Base-by-base conservation (phyloP, 805 yeast genomes). In the Tetrapisispora fleetii region DNA sequence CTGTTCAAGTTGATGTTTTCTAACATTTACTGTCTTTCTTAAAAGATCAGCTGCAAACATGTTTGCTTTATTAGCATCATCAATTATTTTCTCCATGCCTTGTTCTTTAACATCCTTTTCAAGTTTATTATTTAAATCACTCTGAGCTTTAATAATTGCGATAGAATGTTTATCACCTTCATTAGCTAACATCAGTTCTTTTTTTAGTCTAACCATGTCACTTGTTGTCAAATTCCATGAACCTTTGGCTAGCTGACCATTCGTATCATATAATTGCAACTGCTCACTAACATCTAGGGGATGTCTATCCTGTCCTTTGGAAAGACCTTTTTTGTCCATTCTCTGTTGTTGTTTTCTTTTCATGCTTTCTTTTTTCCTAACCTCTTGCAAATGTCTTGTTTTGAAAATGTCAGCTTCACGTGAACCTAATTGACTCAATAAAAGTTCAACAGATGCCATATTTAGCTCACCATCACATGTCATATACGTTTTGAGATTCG, bases 391-490 rank as follows among this genome's bases (percentile, higher is more conserved):
- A 52, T 79, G 83, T 56, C 85, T 75, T 43, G 76, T 75, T 50
- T 78, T 73, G 67, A 93, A 86, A 44, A 93, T 86, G 7, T 75
- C 82, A 46, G 80, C 85, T 62, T 93, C 99, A 59, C 82, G 82
- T 33, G 69, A 59, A 9, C 91, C 85, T 38, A 93, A 71, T 22
- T 74, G 77, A 21, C 67, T 63, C 67, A 93, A 67, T 50, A 93
- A 67, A 43, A 73, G 72, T 56, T 90, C 95, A 4, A 88, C 96
- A 46, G 87, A 80, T 37, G 75, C 78, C 41, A 90, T 65, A 60
- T 88, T 81, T 45, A 93, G 75, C 17, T 73, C 72, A 39, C 99
- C 99, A 65, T 93, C 99, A 56, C 90, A 79, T 1, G 98, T 91
- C 60, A 93, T 75, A 64, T 83, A 93, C 19, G 85, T 84, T 46